Evolutionary conservation across 108 stramenopile species (phyloP).

Genomic region (Skeletonema costatum): DNA sequence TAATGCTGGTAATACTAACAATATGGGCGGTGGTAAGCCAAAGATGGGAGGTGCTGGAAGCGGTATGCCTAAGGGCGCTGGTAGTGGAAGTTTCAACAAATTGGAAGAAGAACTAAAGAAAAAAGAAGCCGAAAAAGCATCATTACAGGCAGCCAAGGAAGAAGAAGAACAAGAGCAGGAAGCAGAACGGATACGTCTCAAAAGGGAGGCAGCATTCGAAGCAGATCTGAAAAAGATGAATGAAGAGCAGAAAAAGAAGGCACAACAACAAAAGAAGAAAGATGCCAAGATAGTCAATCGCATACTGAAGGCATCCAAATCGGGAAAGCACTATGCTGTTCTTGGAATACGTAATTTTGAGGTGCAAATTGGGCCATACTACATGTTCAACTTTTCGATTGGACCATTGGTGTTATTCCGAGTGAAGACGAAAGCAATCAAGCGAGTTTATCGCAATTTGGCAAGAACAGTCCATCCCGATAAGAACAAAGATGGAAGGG

Average conservation of each 20-base stretch:
- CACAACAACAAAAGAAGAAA: conserved; percentile 51
- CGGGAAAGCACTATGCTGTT: conserved; percentile 65
- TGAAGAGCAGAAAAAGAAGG: conserved; percentile 61
- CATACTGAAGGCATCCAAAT: conserved; percentile 51
- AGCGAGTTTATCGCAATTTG: conserved; percentile 54
- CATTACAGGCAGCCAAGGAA: conserved; percentile 11
- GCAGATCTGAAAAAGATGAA: conserved; percentile 69
- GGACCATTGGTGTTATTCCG: conserved; percentile 36
- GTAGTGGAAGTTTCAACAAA: conserved; percentile 18
- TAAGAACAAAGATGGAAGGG: conserved; percentile 72
- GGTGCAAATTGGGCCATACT: conserved; percentile 57
- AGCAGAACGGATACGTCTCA: conserved; percentile 30
- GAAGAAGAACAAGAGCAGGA: conserved; percentile 14
- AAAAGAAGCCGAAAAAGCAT: conserved; percentile 32
- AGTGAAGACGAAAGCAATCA: conserved; percentile 41
- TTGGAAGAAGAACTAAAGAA: conserved; percentile 40
- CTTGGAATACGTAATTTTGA: conserved; percentile 72
- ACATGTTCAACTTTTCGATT: conserved; percentile 29
- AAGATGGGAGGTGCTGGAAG: conserved; percentile 25
- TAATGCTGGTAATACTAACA: conserved; percentile 13
- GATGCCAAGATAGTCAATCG: conserved; percentile 65
- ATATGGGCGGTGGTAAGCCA: conserved; percentile 10
- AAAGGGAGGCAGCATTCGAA: conserved; percentile 72
- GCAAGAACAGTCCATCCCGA: conserved; percentile 53
- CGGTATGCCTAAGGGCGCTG: conserved; percentile 23